Percentiles rank a stretch among this genome's conserved stretches.
phyloP scores from a whole-genome alignment of 2,329 filamentous ascomycete genomes.

The Rasamsonia emersonii region DNA sequence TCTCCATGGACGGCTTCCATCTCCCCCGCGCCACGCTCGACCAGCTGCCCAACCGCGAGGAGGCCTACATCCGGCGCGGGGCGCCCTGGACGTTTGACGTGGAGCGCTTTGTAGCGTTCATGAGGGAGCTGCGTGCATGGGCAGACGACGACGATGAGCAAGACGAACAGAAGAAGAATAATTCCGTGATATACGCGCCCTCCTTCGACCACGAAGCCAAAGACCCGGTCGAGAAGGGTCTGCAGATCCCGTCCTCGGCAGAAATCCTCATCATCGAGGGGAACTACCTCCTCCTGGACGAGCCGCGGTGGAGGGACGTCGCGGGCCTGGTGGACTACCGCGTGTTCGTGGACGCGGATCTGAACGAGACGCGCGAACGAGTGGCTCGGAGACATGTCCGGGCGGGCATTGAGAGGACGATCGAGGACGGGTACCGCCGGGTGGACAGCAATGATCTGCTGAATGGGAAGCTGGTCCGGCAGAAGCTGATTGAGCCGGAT shows the following conservation, averaged over 20 bases:
- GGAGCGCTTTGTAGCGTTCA: conserved; percentile 18
- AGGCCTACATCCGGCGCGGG: conserved; percentile 28
- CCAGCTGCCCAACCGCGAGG: conserved; percentile 21
- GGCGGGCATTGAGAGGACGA: conserved; percentile 33
- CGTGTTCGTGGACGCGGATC: conserved; percentile 34
- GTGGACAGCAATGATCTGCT: conserved; percentile 32
- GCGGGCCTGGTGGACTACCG: conserved; percentile 30
- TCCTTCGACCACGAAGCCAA: conserved; percentile 28
- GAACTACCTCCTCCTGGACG: conserved; percentile 19
- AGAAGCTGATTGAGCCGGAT: conserved; percentile 19
- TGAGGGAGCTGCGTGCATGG: conserved; percentile 18
- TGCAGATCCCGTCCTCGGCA: conserved; percentile 16
- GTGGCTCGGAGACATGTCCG: conserved; percentile 32
- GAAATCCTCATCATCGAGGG: conserved; percentile 18
- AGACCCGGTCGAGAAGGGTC: conserved; percentile 23
- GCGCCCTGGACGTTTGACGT: conserved; percentile 32
- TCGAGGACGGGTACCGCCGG: conserved; percentile 25
- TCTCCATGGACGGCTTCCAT: conserved; percentile 34
- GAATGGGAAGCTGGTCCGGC: conserved; percentile 24
- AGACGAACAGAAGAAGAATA: conserved; percentile 11
- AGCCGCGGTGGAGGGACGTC: conserved; percentile 26
- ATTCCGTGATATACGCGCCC: conserved; percentile 19
- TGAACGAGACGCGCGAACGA: conserved; percentile 25
- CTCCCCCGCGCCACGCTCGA: conserved; percentile 21
- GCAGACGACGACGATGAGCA: conserved; percentile 11